Base-by-base conservation (phyloP, 2,329 filamentous ascomycete species). In the Myotisia sp. region DNA sequence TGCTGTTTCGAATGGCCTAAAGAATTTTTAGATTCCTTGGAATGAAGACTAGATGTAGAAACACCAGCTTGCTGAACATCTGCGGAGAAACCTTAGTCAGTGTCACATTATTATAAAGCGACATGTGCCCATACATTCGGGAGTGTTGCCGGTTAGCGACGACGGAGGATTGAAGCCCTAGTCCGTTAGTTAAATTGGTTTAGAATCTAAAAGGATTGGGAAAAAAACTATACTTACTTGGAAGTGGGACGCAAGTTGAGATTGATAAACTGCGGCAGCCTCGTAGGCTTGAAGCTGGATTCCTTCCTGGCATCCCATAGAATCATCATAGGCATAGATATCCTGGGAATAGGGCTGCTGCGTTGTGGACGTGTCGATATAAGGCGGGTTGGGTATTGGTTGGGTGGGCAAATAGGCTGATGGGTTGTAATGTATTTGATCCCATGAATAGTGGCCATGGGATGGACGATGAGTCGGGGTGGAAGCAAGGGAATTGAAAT, bases 201-300 rank as follows among this genome's bases (percentile, higher is more conserved):
- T 23, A 6, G 6, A 23, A 23, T 23, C 22, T 6, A 23, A n/a
- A 23, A 7, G n/a, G n/a, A 9, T 23, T 16, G 9, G 19, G 9
- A 14, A n/a, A 27, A 26, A 12, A 26, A 12, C 19, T 19, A 17
- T 32, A 19, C 41, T 34, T 38, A 42, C 41, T 26, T 35, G 37
- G 13, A 39, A 21, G 10, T 26, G 24, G 9, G 36, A 34, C 17
- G 20, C 21, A 13, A 34, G 12, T 21, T 42, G 36, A 13, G 34
- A 14, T 18, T 37, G 23, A 10, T 37, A 35, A 14, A 26, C 18
- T 3, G 18, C 35, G 5, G 33, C 33, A n/a, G 32, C 14, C n/a
- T 29, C 19, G 29, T 38, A 34, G 9, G 27, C 4, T 12, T 38
- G 36, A 19, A 34, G n/a, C 12, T 32, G 29, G n/a, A 6, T 12